Base-by-base conservation (phyloP, 148 eudicot genomes). In the Heliosperma pusillum region DNA sequence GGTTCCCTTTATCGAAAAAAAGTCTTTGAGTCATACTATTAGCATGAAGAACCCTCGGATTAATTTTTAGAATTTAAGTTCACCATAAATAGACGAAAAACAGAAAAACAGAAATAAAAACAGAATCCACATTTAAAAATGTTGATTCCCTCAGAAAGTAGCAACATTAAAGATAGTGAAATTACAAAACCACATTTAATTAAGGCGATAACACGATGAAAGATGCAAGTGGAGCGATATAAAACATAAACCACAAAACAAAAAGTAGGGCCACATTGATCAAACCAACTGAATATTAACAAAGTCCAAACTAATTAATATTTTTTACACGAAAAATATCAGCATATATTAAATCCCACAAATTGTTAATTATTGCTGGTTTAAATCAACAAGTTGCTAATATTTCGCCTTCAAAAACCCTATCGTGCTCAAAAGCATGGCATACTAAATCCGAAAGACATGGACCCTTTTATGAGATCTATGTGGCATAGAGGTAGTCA, bases 401-500 rank as follows among this genome's bases (percentile, higher is more conserved):
- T 40, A 58, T 76, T 10, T 69, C 45, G 44, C 67, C 58, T 47
- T 60, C 45, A 44, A 16, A 76, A 69, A 13, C 67, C 67, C 26
- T 66, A 58, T 40, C 68, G 73, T 68, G 26, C 29, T 76, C 60
- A 70, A 70, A 11, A 76, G 72, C 55, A 66, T 47, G 22, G 8
- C 66, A 47, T 60, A 64, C 5, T 50, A 65, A 50, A 58, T 52
- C 60, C 73, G 44, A 67, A 70, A 26, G 61, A 55, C n/a, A 70
- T 25, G 69, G 52, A 11, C 62, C 81, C 69, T 60, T 73, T 60
- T 10, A 74, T 50, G 16, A 74, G 63, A 74, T 79, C 74, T 79
- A 79, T 58, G 81, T 58, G 74, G 71, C 77, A 80, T 36, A 68
- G 76, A 80, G 79, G 65, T 70, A 29, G 78, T 70, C 82, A 80